Evolutionary conservation across 208 protist genomes (phyloP), one percentile per base, ranked within the genome.

Genomic region (Trypanosomatidae sp.): DNA sequence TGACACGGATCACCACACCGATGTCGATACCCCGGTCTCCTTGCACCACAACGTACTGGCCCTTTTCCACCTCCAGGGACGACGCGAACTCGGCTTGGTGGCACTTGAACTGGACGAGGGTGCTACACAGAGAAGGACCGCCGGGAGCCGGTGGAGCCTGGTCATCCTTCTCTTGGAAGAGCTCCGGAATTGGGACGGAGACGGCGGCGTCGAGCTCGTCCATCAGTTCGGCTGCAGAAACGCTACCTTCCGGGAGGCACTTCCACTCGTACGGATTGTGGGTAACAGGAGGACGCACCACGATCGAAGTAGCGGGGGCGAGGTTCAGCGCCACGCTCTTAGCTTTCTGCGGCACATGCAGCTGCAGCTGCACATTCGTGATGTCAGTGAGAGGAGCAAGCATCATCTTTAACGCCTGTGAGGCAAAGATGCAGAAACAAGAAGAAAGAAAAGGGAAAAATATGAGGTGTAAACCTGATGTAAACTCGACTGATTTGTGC

Each of bases 21-120:
- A 97, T 92, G 72, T 97, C 93, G 50, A 95, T 93, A 50, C 93
- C 93, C 19, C 93, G 79, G 73, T 97, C 90, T 22, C 93, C 93
- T 55, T 95, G 85, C 17, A 97, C 89, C 58, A 97, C 90, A 41
- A 97, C 89, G 78, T 97, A 95, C 73, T 90, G 84, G 0, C 92
- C 92, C 53, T 87, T 88, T 1, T 79, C 80, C 7, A 94, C 71
- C 49, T 82, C 56, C 43, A 91, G 66, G 8, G 79, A 71, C 13
- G 91, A 95, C 0, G 80, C 80, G 74, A 90, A 97, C 66, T 94
- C 86, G 17, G 77, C 83, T 68, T 93, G 91, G 58, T 92, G 89
- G 76, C 93, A 95, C 68, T 97, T 97, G 74, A 97, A 97, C 79
- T 97, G 90, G 0, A 97, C 81, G 13, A 96, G 71, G 0, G 81